Base-by-base conservation (phyloP, 495 filamentous ascomycete genomes). In the Penicillium cinerascens region DNA sequence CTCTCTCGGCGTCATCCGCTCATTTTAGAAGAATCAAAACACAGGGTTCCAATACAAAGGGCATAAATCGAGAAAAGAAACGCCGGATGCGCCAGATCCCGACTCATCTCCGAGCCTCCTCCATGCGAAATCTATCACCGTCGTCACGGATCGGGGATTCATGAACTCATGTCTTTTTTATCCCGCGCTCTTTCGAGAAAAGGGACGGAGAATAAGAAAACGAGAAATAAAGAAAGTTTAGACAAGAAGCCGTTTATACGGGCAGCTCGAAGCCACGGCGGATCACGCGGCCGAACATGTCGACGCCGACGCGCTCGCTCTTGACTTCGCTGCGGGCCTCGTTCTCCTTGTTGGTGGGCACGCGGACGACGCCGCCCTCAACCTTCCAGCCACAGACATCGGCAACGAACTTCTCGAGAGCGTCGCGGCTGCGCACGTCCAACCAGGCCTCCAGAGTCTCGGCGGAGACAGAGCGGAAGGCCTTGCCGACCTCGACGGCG, bases 311-410 rank as follows among this genome's bases (percentile, higher is more conserved):
- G 55, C 91, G 90, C 79, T 99, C 95, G 70, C 92, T 83, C 66
- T 96, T 91, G 60, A 97, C 88, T 38, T 90, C 89, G 62, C 92
- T 92, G 80, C 93, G 92, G 25, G 90, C 95, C 82, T 97, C 92
- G 71, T 99, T 99, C 79, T 99, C 95, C 71, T 93, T 87, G 71
- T 97, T 99, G 66, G 87, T 77, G 42, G 95, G 93, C 29, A 92
- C 81, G 69, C 83, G 84, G 45, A 92, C 82, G 23, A 83, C 72
- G 11, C 76, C 79, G 39, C 72, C 78, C 26, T 86, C 82, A 25
- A 97, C 78, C 59, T 82, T 82, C 95, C 95, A 99, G 61, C 85
- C 88, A 61, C 88, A 96, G 38, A 92, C 87, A 60, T 89, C 88
- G 43, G 71, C 72, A 40, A 92, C 84, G 64, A 97, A 97, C 63